Evolutionary conservation across 2,329 filamentous ascomycete genomes (phyloP), one percentile per base, ranked within the genome.

Genomic region (Knufia fluminis): DNA sequence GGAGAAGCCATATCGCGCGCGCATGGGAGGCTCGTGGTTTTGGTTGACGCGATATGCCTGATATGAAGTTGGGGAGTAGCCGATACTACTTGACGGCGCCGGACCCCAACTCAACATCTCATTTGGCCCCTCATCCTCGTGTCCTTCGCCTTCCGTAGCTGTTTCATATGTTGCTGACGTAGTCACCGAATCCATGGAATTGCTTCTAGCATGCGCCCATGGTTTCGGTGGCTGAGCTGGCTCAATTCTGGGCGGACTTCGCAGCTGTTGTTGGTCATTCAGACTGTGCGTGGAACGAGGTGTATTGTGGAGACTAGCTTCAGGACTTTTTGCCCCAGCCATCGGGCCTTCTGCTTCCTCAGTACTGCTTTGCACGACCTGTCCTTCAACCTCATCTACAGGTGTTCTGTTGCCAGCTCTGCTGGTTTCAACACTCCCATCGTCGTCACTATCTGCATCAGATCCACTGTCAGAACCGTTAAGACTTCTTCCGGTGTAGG

Each of bases 151-250:
- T 63, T 82, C 79, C 2, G 68, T 74, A 3, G 81, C 81, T 1
- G 81, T 84, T 1, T 77, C 79, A 61, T 83, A 85, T 1, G 78
- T 78, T 17, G 75, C 77, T 8, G 76, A 64, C 1, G 78, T 82
- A 9, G 79, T 82, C 19, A 79, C 63, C 0, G 79, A 83, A 52
- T 78, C 75, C n/a, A 66, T 65, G 52, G 79, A 83, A 32, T 73
- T 68, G 17, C 72, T 74, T 46, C 81, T 73, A 4, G 46, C 38
- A 38, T 38, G 31, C 38, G 46, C 50, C 56, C 56, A 55, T 1
- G 54, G 52, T 45, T 53, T 52, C 4, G 46, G 24, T 17, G 52
- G 52, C 22, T 16, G 35, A 17, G 31, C 22, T 32, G 31, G 47
- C 49, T 41, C 42, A 12, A 42, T 22, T 22, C 24, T 32, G 3